Conservation (phyloP, 1,284 basidiomycete genomes). For the Microbotryomycetes sp. region DNA sequence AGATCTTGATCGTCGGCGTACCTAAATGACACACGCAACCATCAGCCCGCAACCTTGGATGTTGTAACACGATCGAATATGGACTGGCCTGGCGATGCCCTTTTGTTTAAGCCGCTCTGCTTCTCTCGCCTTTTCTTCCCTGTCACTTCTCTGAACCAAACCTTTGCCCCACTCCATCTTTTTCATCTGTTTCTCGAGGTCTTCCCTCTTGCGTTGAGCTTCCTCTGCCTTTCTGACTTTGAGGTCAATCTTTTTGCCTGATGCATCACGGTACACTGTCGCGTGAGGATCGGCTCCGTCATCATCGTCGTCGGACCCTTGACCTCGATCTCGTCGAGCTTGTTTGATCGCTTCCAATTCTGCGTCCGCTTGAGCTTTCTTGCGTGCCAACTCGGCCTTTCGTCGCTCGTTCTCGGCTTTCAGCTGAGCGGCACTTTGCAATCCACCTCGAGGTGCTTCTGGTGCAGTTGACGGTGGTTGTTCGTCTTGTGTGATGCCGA, state of each 20-base stretch:
- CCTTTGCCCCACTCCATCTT: slow-evolving; percentile 98
- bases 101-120: slow-evolving; percentile 58
- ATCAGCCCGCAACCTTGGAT: no score
- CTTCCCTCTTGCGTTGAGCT: slow-evolving; percentile 63
- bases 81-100: slow-evolving; percentile 60
- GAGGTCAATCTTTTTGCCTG: slow-evolving; percentile 81
- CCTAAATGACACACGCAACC: no score
- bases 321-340: slow-evolving; percentile 32
- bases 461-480: slow-evolving; percentile 39
- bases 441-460: slow-evolving; percentile 55
- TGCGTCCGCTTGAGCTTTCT: slow-evolving; percentile 43
- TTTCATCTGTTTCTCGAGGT: slow-evolving; percentile 71
- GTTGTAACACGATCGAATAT: no score
- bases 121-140: slow-evolving; percentile 56
- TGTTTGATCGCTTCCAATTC: slow-evolving; percentile 37
- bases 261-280: slow-evolving; percentile 88
- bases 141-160: slow-evolving; percentile 72
- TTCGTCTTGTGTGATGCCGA: slow-evolving; percentile 23
- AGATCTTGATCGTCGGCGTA: slow-evolving; percentile 73
- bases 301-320: slow-evolving; percentile 40
- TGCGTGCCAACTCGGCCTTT: slow-evolving; percentile 44
- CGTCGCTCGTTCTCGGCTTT: slow-evolving; percentile 40
- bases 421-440: slow-evolving; percentile 56
- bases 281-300: slow-evolving; percentile 61
- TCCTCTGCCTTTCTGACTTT: slow-evolving; percentile 75